Base-by-base conservation (phyloP, 192 early-diverging fungal species). In the Backusella morwellensis region DNA sequence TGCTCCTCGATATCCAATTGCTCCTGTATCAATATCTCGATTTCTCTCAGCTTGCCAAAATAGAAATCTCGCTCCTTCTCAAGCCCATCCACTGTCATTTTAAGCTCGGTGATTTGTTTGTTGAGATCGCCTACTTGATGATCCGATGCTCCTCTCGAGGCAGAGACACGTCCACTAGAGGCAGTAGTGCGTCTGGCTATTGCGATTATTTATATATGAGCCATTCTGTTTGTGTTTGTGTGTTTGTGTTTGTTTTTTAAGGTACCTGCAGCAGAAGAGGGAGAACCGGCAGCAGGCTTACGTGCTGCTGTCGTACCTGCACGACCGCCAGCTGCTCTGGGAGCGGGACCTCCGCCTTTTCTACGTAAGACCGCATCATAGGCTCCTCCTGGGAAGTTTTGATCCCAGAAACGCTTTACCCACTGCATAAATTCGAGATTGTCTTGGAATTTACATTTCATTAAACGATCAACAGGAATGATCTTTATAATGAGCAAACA, bases 51-150 rank as follows among this genome's bases (percentile, higher is more conserved):
- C 85, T 98, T 99, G 32, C 83, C 79, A 83, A 97, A 99, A 77
- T 99, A 99, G 82, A 99, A 99, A 76, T 99, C 97, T 29, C 98
- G 88, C 81, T 99, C 97, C 85, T 96, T 98, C 81, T 97, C 97
- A 23, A 96, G 90, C 68, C 94, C 95, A 71, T 97, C 95, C 40
- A 98, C 92, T 32, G 93, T 91, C 26, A 92, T 88, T 81, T 95
- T 95, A 67, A 93, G 85, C 78, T 97, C 95, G 52, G 87, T 88
- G 29, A 94, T 73, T 78, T 97, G 92, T 77, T 92, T 85, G 59
- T 86, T 93, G 78, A 98, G 87, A 32, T 95, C 92, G 66, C 90
- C 86, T 38, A 96, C 73, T 78, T 92, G 88, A 26, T 87, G 75
- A 34, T 85, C 68, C 41, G 88, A 83, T 68, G 92, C 90, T 70